phyloP scores from a whole-genome alignment of 352 stramenopile species.

The Hyphochytrium catenoides region DNA sequence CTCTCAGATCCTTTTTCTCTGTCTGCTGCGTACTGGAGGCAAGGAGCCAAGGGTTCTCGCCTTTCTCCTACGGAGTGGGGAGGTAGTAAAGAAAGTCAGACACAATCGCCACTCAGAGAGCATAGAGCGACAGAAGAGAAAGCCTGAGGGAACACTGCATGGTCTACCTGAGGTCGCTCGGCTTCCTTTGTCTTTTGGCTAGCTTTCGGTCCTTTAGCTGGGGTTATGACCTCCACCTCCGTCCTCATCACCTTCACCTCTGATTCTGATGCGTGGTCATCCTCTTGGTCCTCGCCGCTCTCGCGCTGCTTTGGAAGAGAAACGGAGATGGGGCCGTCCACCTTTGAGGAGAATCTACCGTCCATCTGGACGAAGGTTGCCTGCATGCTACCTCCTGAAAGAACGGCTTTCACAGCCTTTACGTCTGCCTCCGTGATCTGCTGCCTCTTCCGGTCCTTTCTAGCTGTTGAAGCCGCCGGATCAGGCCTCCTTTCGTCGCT shows the following conservation, averaged over 20 bases:
- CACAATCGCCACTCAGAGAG: too few relatives aligned
- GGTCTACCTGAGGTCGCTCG: too few relatives aligned
- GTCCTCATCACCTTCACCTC: constrained; percentile 17
- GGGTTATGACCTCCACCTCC: constrained; percentile 17
- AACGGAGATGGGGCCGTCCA: too few relatives aligned
- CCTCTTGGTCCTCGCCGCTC: constrained; percentile 12
- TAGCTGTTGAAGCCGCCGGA: neutral
- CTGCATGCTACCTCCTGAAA: neutral
- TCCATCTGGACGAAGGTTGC: too few relatives aligned
- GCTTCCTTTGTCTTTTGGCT: too few relatives aligned
- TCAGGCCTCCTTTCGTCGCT: constrained; percentile 17
- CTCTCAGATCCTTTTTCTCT: constrained; percentile 15
- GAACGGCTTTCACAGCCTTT: constrained; percentile 1
- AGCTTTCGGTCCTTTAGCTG: too few relatives aligned
- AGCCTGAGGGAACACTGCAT: too few relatives aligned
- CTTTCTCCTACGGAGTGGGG: constrained; percentile 5
- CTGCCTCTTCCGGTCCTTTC: constrained; percentile 4
- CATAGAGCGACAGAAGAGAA: too few relatives aligned
- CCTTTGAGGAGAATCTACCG: too few relatives aligned
- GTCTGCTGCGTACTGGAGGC: neutral
- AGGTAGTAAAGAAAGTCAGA: too few relatives aligned
- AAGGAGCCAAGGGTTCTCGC: constrained; percentile 6
- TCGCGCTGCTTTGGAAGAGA: constrained; percentile 14
- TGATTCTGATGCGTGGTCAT: constrained; percentile 10
- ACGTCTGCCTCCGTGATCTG: neutral